A percentile compares a stretch with the other conserved stretches of the same genome.
These are phyloP conservation scores for Linanthus parryae DNA, from an alignment of 148 eudicot species.

Conservation along the genomic window DNA sequence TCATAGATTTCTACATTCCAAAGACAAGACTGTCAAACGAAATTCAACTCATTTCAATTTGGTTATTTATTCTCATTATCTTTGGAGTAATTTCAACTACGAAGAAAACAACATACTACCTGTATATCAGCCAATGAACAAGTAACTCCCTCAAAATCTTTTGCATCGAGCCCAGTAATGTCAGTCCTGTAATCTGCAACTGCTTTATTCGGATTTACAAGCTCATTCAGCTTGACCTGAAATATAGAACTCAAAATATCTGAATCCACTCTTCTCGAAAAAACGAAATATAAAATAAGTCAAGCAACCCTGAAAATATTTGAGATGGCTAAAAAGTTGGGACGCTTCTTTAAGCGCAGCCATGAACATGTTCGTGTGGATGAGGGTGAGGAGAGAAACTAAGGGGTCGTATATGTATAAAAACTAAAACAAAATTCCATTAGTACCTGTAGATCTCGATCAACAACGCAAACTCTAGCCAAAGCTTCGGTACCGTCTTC, in stretches of 20 bases:
- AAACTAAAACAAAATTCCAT: not conserved
- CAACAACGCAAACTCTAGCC: slow-evolving; percentile 79
- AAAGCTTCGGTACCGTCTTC: slow-evolving; percentile 96
- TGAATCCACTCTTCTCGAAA: slow-evolving; percentile 1
- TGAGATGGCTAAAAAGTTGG: no score
- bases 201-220: slow-evolving; percentile 76
- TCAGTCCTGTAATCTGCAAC: slow-evolving; percentile 76
- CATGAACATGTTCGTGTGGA: no score
- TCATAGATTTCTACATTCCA: slow-evolving; percentile 48
- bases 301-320: no score
- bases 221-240: slow-evolving; percentile 75
- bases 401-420: no score
- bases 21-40: slow-evolving; percentile 2
- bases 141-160: slow-evolving; percentile 64
- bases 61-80: not conserved
- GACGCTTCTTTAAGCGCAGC: no score
- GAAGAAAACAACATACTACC: slow-evolving; percentile 30
- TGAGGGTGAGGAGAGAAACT: no score
- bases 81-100: not conserved
- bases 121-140: slow-evolving; percentile 60
- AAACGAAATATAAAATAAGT: slow-evolving; percentile 12
- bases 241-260: slow-evolving; percentile 5
- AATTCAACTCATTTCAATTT: not conserved
- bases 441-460: slow-evolving; percentile 57
- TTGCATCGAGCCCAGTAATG: slow-evolving; percentile 75